phyloP scores from a whole-genome alignment of 768 basidiomycete species.

The Mycena metata region DNA sequence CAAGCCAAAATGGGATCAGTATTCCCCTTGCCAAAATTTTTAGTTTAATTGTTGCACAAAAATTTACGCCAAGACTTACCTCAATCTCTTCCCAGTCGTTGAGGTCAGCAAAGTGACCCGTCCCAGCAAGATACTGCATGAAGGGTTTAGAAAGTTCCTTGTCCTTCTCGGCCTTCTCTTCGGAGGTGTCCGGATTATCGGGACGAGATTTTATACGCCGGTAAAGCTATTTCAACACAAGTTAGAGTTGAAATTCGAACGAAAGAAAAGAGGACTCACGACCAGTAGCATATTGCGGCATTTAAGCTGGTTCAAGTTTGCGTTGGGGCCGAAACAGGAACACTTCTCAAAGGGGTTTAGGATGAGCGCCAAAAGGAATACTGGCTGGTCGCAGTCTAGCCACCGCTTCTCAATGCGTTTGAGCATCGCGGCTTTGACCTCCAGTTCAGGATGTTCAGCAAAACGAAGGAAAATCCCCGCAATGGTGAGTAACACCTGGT shows the following conservation, averaged over 20 bases:
- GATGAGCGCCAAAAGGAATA: slow-evolving; percentile 46
- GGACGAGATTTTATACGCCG: too few relatives aligned
- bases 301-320: slow-evolving; percentile 40
- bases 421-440: too few relatives aligned
- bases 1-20: slow-evolving; percentile 1
- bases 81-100: background rate
- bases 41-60: background rate
- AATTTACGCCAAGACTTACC: background rate
- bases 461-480: too few relatives aligned
- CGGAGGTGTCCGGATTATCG: too few relatives aligned
- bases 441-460: too few relatives aligned
- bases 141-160: too few relatives aligned
- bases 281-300: slow-evolving; percentile 39
- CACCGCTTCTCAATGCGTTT: too few relatives aligned
- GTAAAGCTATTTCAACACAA: too few relatives aligned
- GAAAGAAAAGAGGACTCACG: too few relatives aligned
- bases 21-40: background rate
- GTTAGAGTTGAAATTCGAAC: too few relatives aligned
- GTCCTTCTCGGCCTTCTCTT: too few relatives aligned
- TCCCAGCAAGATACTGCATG: background rate
- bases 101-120: slow-evolving; percentile 24
- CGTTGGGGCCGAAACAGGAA: slow-evolving; percentile 44
- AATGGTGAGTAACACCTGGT: too few relatives aligned
- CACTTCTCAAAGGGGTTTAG: slow-evolving; percentile 47
- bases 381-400: slow-evolving; percentile 33